These are phyloP conservation scores for Podospora comata DNA, from an alignment of 495 filamentous ascomycete genomes.

Conservation along the genomic window DNA sequence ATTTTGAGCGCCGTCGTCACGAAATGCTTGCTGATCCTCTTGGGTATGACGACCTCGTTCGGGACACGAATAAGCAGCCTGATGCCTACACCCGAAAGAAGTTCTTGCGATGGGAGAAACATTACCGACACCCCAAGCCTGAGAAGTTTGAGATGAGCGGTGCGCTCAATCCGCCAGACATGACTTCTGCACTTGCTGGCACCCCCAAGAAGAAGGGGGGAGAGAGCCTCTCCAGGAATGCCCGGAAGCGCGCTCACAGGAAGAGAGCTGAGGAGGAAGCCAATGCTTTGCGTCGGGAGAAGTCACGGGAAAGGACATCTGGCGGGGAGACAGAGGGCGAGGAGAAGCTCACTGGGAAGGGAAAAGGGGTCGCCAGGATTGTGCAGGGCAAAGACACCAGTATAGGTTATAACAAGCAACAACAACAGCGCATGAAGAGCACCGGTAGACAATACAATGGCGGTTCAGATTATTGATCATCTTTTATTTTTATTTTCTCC, in stretches of 20 bases:
- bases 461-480: background rate
- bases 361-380: background rate
- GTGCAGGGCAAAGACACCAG: background rate
- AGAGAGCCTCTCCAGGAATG: conserved; percentile 14
- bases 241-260: conserved; percentile 20
- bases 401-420: background rate
- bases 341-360: conserved; percentile 1
- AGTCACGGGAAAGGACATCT: conserved; percentile 9
- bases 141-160: conserved; percentile 24
- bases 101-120: conserved; percentile 14
- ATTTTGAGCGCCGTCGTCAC: conserved; percentile 20
- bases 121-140: background rate
- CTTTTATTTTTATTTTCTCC: background rate
- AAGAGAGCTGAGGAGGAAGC: conserved; percentile 15
- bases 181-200: background rate
- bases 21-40: conserved; percentile 31
- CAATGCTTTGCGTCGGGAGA: background rate
- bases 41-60: conserved; percentile 31
- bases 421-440: background rate
- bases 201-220: background rate
- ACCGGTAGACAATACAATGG: background rate
- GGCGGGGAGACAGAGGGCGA: background rate
- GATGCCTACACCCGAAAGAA: background rate
- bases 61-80: conserved; percentile 13
- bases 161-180: conserved; percentile 12